Base-by-base conservation (phyloP, 345 rosid species). In the Eucalyptus regnans region DNA sequence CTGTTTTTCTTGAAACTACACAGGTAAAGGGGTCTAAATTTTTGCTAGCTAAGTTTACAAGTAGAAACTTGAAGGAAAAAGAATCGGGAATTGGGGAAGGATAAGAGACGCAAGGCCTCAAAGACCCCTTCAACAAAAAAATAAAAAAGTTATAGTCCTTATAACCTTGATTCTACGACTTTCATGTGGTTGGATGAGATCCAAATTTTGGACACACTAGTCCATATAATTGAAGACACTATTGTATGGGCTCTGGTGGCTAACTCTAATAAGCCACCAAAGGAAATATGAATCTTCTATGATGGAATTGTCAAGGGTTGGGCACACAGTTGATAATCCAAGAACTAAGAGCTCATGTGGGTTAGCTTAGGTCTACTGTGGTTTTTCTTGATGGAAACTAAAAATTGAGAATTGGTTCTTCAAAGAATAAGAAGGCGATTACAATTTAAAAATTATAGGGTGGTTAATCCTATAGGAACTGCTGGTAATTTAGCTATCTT, bases 1-100 rank as follows among this genome's bases (percentile, higher is more conserved):
- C 1, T 23, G 0, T 4, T 23, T 22, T 22, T 23, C 62, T 56
- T 4, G 0, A 23, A 56, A 56, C 0, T 56, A 0, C 13, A 56
- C 3, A 56, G 1, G 20, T 3, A 23, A 8, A 9, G 13, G 29
- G 29, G 29, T 52, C 25, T 52, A 20, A 52, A 9, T 56, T 56
- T 23, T 56, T 56, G 29, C 62, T 22, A 56, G 62, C 62, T 22
- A 9, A 23, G 27, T 56, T 56, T 56, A 56, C 62, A 23, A 56
- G 29, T 22, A 23, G 6, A 23, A 56, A 56, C 29, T 4, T 29
- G 9, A 56, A 56, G 29, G 29, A 56, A 23, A 56, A 9, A 22
- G 5, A 56, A 56, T 22, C 0, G 6, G 13, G 12, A 22, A 22
- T 23, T 56, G 12, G 29, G 62, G 29, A 23, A 23, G 62, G 62